Evolutionary conservation across 116 monocot species (phyloP).

Genomic region (Iris pallida): DNA sequence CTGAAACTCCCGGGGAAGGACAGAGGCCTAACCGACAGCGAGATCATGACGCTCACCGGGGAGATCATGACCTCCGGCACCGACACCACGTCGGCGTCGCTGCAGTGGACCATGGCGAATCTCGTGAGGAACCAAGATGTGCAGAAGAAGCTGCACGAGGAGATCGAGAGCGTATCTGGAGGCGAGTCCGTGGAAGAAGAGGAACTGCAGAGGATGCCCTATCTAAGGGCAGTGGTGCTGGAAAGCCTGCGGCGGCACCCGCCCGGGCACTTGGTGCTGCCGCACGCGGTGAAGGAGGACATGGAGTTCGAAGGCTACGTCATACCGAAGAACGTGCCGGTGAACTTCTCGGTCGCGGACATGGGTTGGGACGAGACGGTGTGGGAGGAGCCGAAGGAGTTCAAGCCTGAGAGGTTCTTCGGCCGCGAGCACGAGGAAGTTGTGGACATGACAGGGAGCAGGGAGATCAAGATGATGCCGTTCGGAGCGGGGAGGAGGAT

Average conservation of each 20-base stretch:
- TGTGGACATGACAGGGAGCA: no score
- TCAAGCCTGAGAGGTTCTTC: conserved; percentile 6
- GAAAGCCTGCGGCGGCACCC: conserved; percentile 2
- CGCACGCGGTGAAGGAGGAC: neutral
- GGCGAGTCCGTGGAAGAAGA: no score
- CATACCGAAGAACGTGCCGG: neutral
- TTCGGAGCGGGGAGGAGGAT: no score
- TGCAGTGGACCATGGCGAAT: conserved; percentile 14
- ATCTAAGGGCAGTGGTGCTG: neutral
- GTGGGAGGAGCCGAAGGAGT: conserved; percentile 4
- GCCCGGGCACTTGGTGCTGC: conserved; percentile 1
- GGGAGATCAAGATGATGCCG: no score
- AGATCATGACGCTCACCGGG: neutral
- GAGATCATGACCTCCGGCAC: conserved; percentile 7
- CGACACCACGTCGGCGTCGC: conserved; percentile 3
- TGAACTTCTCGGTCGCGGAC: neutral
- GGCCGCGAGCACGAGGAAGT: no score
- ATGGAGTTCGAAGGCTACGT: neutral
- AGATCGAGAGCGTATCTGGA: neutral
- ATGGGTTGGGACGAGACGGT: neutral
- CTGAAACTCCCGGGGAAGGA: neutral
- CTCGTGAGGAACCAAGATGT: neutral
- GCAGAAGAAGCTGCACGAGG: conserved; percentile 4
- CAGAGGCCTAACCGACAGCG: neutral
- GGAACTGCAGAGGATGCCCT: no score